Evolutionary conservation across 805 yeast genomes (phyloP), one percentile per base, ranked within the genome.

Genomic region (Crinitomyces ghanaensis): DNA sequence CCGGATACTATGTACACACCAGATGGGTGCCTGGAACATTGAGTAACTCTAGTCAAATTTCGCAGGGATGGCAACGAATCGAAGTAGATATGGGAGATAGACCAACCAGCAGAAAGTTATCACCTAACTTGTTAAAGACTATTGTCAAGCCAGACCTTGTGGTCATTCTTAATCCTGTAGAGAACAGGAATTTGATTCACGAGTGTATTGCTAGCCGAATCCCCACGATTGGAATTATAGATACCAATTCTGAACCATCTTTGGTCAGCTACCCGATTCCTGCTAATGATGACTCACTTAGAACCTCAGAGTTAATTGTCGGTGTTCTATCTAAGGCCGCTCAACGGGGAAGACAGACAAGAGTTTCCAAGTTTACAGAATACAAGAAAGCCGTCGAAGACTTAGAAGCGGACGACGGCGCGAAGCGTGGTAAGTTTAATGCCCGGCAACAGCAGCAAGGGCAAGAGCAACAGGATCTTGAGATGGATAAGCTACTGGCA

Each of bases 21-120:
- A 74, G 85, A 51, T 91, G 98, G 98, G 72, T 82, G 39, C 95
- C 96, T 2, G 98, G 98, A 44, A 80, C 93, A 16, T 66, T 91
- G 44, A 84, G 97, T 28, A 91, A 91, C 59, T 74, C 83, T 35
- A 64, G 75, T 19, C 80, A 74, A 51, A 74, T 79, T 15, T 60
- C 71, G 6, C 60, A 62, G 25, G 57, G 59, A 26, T 72, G 75
- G 70, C 74, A 72, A 27, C 71, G 80, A 48, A 71, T 69, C 38
- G 93, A 83, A 60, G 74, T 86, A 31, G 84, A 84, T 55, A 68
- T 79, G 72, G 68, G 59, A 14, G 88, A 85, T 51, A 48, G 57
- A 17, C 72, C 77, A 22, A 79, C 93, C 3, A 67, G 66, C 17
- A 68, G 85, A 43, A 62, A 57, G 34, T 62, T 80, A 27, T 55